Evolutionary conservation across 1,139 yeast genomes (phyloP), one percentile per base, ranked within the genome.

Genomic region (Yamadazyma sp.): DNA sequence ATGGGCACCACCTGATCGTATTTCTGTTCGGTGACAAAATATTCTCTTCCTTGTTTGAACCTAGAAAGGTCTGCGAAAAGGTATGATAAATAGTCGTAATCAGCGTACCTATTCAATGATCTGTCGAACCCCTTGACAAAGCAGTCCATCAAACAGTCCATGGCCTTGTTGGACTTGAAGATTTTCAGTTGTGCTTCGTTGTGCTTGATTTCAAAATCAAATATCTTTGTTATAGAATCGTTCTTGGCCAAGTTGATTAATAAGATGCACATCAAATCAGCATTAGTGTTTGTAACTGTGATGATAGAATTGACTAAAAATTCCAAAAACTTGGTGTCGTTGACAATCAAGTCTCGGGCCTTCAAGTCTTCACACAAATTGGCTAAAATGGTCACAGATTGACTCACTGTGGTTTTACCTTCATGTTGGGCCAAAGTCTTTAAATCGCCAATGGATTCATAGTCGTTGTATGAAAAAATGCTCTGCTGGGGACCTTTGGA

Each of bases 1-100:
- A 89, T 65, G 29, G 97, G 96, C 12, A 85, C 81, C 24, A 86
- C 84, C n/a, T 63, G 67, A 56, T 88, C 96, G 56, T 87, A 86
- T 4, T 58, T 69, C 60, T 86, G 95, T 48, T 72, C 72, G 9
- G 83, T 73, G 35, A 84, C 76, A 53, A 88, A 87, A 59, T 86
- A 90, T 31, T 74, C 72, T 61, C 96, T 78, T 8, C 96, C 96
- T 43, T 70, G 64, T 33, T 70, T 67, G 49, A 65, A 69, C 50
- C 97, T 76, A 1, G 97, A 88, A 35, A 88, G 68, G 57, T 92
- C 97, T 12, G 96, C 92, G 61, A 92, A 90, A 59, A 88, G 87
- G 59, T 83, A 89, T 1, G 96, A 76, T 47, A 92, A 70, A 56
- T 87, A 90, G 59, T 90, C 96, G 53, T 64, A 92, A 48, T 78